phyloP scores from a whole-genome alignment of 2,329 filamentous ascomycete genomes.

The Microdochium trichocladiopsis region DNA sequence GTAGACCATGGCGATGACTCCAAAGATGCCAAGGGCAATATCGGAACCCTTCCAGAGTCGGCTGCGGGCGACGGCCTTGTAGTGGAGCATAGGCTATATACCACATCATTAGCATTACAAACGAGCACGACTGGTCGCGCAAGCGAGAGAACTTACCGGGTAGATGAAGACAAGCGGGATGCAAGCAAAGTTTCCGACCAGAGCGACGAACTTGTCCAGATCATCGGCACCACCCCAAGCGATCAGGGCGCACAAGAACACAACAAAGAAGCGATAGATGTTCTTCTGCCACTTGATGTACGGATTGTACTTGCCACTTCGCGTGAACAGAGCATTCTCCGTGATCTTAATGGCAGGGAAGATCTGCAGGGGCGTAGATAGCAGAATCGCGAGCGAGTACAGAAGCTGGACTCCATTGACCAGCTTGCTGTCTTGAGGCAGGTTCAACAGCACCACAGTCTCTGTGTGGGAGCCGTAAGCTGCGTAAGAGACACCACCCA shows the following conservation, averaged over 20 bases:
- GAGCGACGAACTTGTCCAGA: slow-evolving; percentile 92
- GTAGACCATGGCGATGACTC: slow-evolving; percentile 82
- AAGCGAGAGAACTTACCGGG: slow-evolving; percentile 60
- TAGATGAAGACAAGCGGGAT: slow-evolving; percentile 97
- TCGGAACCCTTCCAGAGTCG: slow-evolving; percentile 64
- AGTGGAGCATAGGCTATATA: slow-evolving; percentile 80
- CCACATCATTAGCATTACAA: slow-evolving; percentile 20
- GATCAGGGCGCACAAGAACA: slow-evolving; percentile 76
- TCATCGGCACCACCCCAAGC: slow-evolving; percentile 91
- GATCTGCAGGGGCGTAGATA: slow-evolving; percentile 92
- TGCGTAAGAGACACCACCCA: slow-evolving; percentile 90
- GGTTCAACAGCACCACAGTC: slow-evolving; percentile 91
- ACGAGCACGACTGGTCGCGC: neutral
- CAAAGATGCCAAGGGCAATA: slow-evolving; percentile 71
- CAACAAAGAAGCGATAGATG: slow-evolving; percentile 86
- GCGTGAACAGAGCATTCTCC: slow-evolving; percentile 87
- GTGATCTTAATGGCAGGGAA: slow-evolving; percentile 97
- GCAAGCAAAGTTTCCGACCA: slow-evolving; percentile 96
- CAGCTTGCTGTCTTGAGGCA: slow-evolving; percentile 90
- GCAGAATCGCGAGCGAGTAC: slow-evolving; percentile 93
- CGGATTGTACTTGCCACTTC: slow-evolving; percentile 94
- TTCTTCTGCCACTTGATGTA: slow-evolving; percentile 99
- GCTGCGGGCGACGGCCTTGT: slow-evolving; percentile 68
- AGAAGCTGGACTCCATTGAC: slow-evolving; percentile 96
- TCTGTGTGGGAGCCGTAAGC: slow-evolving; percentile 93